Evolutionary conservation across 106 monocot species (phyloP).

Genomic region (Dioscorea dumetorum): DNA sequence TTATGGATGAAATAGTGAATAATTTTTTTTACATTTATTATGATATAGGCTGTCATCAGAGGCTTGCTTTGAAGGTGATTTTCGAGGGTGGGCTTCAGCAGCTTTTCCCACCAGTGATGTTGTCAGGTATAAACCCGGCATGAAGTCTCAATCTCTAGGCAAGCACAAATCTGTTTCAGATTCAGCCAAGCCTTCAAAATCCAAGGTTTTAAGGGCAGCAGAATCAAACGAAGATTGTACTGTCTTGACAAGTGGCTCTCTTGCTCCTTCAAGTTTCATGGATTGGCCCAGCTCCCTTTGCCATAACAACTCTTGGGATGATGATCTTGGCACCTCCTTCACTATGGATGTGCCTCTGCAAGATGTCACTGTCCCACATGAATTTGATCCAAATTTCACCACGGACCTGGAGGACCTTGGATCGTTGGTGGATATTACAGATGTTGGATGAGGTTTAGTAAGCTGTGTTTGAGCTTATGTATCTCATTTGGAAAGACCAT

Average conservation of each 20-base stretch:
- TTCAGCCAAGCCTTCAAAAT: constrained; percentile 37
- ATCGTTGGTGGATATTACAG: constrained; percentile 31
- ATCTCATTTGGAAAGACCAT: background rate
- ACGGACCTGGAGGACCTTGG: constrained; percentile 43
- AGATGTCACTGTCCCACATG: constrained; percentile 20
- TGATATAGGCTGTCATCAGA: constrained; percentile 46
- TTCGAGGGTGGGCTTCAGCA: constrained; percentile 49
- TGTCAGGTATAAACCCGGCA: constrained; percentile 16
- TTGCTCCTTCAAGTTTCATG: background rate
- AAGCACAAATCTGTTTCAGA: constrained; percentile 56
- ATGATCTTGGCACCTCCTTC: constrained; percentile 6
- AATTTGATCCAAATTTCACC: constrained; percentile 45
- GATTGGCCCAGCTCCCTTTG: constrained; percentile 7
- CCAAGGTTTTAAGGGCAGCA: constrained; percentile 34
- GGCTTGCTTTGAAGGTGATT: constrained; percentile 60
- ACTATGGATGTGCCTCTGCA: background rate
- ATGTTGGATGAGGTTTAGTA: constrained; percentile 46
- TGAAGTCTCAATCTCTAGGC: constrained; percentile 35
- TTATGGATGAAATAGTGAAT: too few relatives aligned
- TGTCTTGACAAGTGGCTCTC: background rate
- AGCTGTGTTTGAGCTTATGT: background rate
- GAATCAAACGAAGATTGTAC: constrained; percentile 22
- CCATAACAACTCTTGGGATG: constrained; percentile 2
- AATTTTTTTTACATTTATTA: too few relatives aligned
- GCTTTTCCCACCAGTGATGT: constrained; percentile 39